A percentile compares a stretch with the other conserved stretches of the same genome.
phyloP scores from a whole-genome alignment of 2,329 filamentous ascomycete genomes.

The Monosporascus sp. region DNA sequence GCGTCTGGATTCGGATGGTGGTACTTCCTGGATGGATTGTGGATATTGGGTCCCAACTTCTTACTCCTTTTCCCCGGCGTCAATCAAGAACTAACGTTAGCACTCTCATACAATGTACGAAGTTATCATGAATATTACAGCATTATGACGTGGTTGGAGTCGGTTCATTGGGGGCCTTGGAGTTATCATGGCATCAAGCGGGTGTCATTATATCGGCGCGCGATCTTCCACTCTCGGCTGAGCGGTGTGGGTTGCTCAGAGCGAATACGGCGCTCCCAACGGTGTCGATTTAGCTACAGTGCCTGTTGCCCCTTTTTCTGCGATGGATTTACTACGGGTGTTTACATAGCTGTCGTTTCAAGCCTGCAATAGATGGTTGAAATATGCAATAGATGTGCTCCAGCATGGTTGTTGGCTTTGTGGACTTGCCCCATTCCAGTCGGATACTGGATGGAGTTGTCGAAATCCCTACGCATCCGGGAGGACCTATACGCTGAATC shows the following conservation, averaged over 20 bases:
- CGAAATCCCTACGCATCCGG: neutral
- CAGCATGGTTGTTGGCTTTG: no score
- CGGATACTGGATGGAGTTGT: no score
- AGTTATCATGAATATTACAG: neutral
- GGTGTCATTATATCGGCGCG: neutral
- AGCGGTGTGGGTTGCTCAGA: neutral
- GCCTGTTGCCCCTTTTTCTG: neutral
- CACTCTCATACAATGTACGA: neutral
- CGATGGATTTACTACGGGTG: neutral
- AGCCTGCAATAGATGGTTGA: neutral
- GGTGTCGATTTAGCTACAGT: neutral
- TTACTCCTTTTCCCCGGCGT: neutral
- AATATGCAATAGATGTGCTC: neutral
- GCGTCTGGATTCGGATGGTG: conserved; percentile 26
- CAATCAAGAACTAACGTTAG: neutral
- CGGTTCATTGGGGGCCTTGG: neutral
- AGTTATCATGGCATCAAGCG: neutral
- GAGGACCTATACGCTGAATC: no score
- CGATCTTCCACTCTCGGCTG: neutral
- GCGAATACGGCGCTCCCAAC: neutral
- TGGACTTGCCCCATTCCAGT: no score
- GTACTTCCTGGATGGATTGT: conserved; percentile 24
- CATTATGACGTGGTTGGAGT: neutral
- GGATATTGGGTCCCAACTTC: conserved; percentile 16
- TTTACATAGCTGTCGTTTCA: neutral